Percentiles rank a stretch among this genome's conserved stretches.
Evolutionary conservation across 2,329 filamentous ascomycete genomes (phyloP).

Genomic region (Dryadomyces quercus-mongolicae): DNA sequence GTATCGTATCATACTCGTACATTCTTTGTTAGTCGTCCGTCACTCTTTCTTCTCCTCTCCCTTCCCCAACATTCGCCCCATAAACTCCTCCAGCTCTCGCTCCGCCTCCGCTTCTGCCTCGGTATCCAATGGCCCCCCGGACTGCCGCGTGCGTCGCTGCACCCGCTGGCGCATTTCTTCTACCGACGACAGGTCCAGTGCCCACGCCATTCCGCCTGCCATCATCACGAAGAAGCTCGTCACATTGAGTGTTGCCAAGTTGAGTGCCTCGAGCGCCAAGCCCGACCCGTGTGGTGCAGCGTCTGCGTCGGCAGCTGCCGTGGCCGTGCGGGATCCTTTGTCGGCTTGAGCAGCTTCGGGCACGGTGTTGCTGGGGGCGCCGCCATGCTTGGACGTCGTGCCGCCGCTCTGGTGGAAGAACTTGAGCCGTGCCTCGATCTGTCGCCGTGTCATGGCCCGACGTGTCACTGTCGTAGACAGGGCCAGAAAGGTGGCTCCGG

Average conservation of each 20-base stretch:
- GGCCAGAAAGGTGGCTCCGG: slow-evolving; percentile 63
- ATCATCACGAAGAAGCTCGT: slow-evolving; percentile 62
- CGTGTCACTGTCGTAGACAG: slow-evolving; percentile 61
- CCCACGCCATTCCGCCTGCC: slow-evolving; percentile 62
- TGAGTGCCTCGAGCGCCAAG: slow-evolving; percentile 73
- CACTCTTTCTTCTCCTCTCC: not conserved
- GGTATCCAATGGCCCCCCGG: slow-evolving; percentile 5
- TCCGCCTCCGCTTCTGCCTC: slow-evolving; percentile 39
- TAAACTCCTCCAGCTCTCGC: slow-evolving; percentile 49
- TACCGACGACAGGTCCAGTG: slow-evolving; percentile 60
- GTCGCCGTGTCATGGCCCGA: slow-evolving; percentile 55
- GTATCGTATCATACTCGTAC: too few species aligned
- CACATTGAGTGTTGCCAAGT: slow-evolving; percentile 79
- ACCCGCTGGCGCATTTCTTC: slow-evolving; percentile 49
- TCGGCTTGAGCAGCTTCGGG: not conserved
- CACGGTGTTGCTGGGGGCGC: slow-evolving; percentile 11
- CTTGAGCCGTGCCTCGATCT: slow-evolving; percentile 48
- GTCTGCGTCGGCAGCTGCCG: slow-evolving; percentile 21
- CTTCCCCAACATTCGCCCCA: slow-evolving; percentile 40
- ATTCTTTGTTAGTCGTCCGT: too few species aligned
- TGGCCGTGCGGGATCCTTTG: not conserved
- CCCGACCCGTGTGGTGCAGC: slow-evolving; percentile 47
- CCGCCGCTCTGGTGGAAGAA: slow-evolving; percentile 53
- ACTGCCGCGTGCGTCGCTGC: slow-evolving; percentile 25
- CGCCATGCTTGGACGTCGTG: slow-evolving; percentile 6